A percentile compares a stretch with the other conserved stretches of the same genome.
Evolutionary conservation across 495 filamentous ascomycete species (phyloP).

Genomic region (Hyaloscypha hepaticicola): DNA sequence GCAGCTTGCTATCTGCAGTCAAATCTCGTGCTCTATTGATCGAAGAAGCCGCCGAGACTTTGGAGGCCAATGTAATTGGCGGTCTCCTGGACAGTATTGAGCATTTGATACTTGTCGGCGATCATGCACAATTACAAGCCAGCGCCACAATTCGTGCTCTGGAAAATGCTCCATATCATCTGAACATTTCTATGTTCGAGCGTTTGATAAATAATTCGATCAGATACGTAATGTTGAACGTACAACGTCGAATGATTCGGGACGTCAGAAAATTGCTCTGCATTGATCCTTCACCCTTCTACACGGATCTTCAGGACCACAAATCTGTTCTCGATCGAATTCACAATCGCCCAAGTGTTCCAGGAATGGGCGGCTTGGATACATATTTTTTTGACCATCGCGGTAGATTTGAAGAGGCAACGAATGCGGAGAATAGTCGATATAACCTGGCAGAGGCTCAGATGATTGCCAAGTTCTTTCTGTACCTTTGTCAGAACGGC

Average conservation of each 20-base stretch:
- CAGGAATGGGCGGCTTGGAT: constrained; percentile 74
- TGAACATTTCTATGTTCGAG: constrained; percentile 74
- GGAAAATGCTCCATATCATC: constrained; percentile 54
- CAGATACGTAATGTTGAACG: constrained; percentile 56
- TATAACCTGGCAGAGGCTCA: constrained; percentile 72
- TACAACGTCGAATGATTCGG: constrained; percentile 72
- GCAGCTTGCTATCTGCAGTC: constrained; percentile 67
- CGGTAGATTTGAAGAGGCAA: constrained; percentile 58
- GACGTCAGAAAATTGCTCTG: constrained; percentile 62
- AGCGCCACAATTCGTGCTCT: constrained; percentile 55
- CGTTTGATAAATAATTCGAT: constrained; percentile 70
- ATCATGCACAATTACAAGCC: constrained; percentile 72
- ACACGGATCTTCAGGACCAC: constrained; percentile 70
- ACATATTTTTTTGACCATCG: constrained; percentile 72
- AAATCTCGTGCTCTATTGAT: constrained; percentile 66
- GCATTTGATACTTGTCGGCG: constrained; percentile 74
- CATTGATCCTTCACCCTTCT: constrained; percentile 46
- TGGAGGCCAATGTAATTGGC: constrained; percentile 64
- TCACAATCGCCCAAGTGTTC: constrained; percentile 54
- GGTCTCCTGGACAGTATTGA: constrained; percentile 67
- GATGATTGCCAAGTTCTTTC: constrained; percentile 72
- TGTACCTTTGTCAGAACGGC: constrained; percentile 71
- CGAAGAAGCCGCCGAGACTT: constrained; percentile 74
- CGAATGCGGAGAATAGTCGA: constrained; percentile 65
- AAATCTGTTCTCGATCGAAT: constrained; percentile 49